These are phyloP conservation scores for Petunia hybrid DNA, from an alignment of 305 asterid genomes.

Conservation along the genomic window DNA sequence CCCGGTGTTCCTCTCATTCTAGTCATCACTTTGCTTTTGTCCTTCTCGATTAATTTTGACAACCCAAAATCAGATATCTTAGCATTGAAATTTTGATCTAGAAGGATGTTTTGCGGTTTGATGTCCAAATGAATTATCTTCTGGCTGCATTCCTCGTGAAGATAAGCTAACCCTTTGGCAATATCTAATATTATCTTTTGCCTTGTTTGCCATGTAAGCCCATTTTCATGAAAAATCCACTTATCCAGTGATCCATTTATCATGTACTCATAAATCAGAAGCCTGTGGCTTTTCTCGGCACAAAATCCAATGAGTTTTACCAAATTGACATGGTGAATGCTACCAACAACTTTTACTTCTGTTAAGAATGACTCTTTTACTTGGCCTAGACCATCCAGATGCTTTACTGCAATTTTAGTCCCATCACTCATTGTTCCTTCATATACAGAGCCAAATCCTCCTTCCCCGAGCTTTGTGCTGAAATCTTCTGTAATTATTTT, in stretches of 20 bases:
- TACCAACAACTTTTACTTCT: conserved; percentile 24
- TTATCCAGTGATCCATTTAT: conserved; percentile 40
- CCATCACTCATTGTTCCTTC: conserved; percentile 37
- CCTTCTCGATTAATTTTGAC: conserved; percentile 31
- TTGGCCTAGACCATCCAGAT: conserved; percentile 17
- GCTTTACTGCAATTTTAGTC: conserved; percentile 37
- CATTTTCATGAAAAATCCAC: conserved; percentile 36
- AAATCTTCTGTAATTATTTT: conserved; percentile 21
- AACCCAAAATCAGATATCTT: conserved; percentile 40
- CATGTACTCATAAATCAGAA: conserved; percentile 40
- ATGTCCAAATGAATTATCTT: conserved; percentile 41
- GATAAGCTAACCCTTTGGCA: conserved; percentile 44
- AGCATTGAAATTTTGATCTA: conserved; percentile 35
- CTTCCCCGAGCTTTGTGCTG: conserved; percentile 36
- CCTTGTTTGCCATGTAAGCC: conserved; percentile 31
- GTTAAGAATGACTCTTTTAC: conserved; percentile 23
- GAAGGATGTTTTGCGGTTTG: conserved; percentile 39
- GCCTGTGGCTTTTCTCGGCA: conserved; percentile 36
- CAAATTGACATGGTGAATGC: conserved; percentile 43
- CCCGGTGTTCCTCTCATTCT: conserved; percentile 38
- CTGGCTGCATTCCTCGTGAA: conserved; percentile 38
- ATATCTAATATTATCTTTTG: conserved; percentile 33
- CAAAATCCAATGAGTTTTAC: conserved; percentile 42
- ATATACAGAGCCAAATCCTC: conserved; percentile 41
- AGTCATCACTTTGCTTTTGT: conserved; percentile 29